Evolutionary conservation across 1,284 basidiomycete genomes (phyloP).

Genomic region (Veloboletus limbatus): DNA sequence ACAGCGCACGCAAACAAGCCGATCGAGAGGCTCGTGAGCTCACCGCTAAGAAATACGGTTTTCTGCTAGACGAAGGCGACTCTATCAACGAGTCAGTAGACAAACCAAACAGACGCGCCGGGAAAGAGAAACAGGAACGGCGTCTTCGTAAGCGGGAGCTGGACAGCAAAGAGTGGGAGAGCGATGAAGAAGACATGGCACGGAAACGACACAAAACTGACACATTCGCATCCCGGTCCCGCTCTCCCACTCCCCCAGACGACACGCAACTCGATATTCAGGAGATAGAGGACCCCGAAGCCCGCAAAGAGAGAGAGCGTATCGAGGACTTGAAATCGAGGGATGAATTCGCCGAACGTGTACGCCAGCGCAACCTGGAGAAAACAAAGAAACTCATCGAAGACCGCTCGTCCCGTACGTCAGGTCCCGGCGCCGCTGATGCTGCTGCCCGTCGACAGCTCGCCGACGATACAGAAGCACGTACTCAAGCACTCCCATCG

Average conservation of each 20-base stretch:
- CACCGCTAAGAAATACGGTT: conserved; percentile 72
- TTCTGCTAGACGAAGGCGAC: conserved; percentile 73
- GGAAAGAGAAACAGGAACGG: conserved; percentile 56
- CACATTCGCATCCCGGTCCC: conserved; percentile 30
- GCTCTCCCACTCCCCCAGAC: conserved; percentile 28
- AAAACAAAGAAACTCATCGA: conserved; percentile 90
- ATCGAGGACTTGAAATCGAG: conserved; percentile 81
- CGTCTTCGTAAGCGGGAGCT: conserved; percentile 79
- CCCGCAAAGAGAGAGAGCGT: conserved; percentile 71
- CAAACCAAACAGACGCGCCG: conserved; percentile 44
- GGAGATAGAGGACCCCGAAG: conserved; percentile 70
- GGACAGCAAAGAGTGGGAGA: conserved; percentile 80
- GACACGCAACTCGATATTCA: conserved; percentile 34
- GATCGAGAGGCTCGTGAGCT: conserved; percentile 72
- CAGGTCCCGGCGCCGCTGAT: conserved; percentile 71
- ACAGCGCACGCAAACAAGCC: conserved; percentile 55
- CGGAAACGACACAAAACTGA: conserved; percentile 61
- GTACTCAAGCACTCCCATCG: conserved; percentile 77
- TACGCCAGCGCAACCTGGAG: conserved; percentile 81
- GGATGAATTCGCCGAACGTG: conserved; percentile 90
- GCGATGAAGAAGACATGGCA: conserved; percentile 80
- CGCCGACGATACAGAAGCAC: conserved; percentile 81
- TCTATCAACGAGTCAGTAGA: conserved; percentile 47
- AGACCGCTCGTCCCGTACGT: conserved; percentile 78
- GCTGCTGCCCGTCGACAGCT: conserved; percentile 78